Evolutionary conservation across 2,329 filamentous ascomycete genomes (phyloP).

Genomic region (Elsinoe australis): DNA sequence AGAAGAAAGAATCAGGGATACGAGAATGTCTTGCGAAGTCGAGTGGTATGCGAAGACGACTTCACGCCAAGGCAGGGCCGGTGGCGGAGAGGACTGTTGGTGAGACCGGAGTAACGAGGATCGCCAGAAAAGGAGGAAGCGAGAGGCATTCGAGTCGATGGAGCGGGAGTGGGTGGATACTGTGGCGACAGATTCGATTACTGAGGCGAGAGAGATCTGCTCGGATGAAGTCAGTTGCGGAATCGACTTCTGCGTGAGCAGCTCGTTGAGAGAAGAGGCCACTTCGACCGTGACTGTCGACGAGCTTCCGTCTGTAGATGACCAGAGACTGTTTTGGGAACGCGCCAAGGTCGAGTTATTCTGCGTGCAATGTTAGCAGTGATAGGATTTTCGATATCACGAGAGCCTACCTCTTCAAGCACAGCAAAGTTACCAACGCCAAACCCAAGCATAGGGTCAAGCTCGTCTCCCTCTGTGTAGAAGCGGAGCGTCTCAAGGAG

Average conservation of each 20-base stretch:
- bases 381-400: not conserved
- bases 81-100: not conserved
- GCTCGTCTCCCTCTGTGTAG: slow-evolving; percentile 67
- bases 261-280: slow-evolving; percentile 64
- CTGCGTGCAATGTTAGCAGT: not conserved
- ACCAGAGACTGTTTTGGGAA: slow-evolving; percentile 20
- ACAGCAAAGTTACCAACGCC: slow-evolving; percentile 44
- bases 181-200: slow-evolving; percentile 63
- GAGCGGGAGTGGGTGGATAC: slow-evolving; percentile 82
- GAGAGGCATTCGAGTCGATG: slow-evolving; percentile 81
- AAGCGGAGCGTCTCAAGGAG: slow-evolving; percentile 74
- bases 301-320: slow-evolving; percentile 51
- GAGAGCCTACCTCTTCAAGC: slow-evolving; percentile 37
- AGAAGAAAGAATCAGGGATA: slow-evolving; percentile 73
- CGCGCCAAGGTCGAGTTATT: too few species aligned
- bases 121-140: slow-evolving; percentile 81
- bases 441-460: slow-evolving; percentile 69
- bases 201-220: slow-evolving; percentile 18
- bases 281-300: slow-evolving; percentile 63
- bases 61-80: slow-evolving; percentile 57
- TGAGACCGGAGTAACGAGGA: slow-evolving; percentile 51
- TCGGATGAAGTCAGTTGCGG: slow-evolving; percentile 34
- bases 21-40: slow-evolving; percentile 77
- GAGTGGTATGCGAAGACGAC: slow-evolving; percentile 83
- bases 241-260: slow-evolving; percentile 65